Base-by-base conservation (phyloP, 306 rosid species). In the Ochetophila trinervis region DNA sequence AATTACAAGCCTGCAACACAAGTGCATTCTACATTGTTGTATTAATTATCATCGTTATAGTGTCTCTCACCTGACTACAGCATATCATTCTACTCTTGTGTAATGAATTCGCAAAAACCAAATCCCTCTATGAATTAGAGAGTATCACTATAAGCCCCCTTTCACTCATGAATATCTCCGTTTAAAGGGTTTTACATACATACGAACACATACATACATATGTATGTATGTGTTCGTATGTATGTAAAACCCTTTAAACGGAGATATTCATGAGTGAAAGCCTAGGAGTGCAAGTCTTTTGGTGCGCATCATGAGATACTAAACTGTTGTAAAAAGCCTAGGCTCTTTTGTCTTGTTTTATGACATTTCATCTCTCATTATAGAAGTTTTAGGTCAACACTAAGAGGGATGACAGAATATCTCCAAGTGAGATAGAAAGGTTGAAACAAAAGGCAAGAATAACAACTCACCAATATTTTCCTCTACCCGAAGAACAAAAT, bases 401-500 rank as follows among this genome's bases (percentile, higher is more conserved):
- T 17, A 12, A 23, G 2, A 42, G 12, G 35, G 17, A 5, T 45
- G n/a, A 13, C 11, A 8, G 47, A 52, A 18, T 12, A 16, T 24
- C 2, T 13, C 19, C 8, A n/a, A 9, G 5, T 7, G 65, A 32
- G 71, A 49, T 48, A 67, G 61, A 62, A n/a, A 34, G 59, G 67
- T 34, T 11, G 57, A 63, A 53, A 52, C 59, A 63, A 66, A 63
- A 66, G 66, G 53, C 12, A 54, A 68, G 68, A 21, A 63, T 32
- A 53, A 53, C 50, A 50, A 73, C 97, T 81, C 76, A 93, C 99
- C 96, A 57, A 93, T 87, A 80, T 88, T 87, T 79, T 93, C 99
- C 85, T 93, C 99, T 53, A 93, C 67, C 59, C 96, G 99, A 70
- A 93, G 96, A 83, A 93, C 99, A 83, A 93, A 93, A 76, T 93